Base-by-base conservation (phyloP, 1,139 yeast genomes). In the Spathaspora sp. region DNA sequence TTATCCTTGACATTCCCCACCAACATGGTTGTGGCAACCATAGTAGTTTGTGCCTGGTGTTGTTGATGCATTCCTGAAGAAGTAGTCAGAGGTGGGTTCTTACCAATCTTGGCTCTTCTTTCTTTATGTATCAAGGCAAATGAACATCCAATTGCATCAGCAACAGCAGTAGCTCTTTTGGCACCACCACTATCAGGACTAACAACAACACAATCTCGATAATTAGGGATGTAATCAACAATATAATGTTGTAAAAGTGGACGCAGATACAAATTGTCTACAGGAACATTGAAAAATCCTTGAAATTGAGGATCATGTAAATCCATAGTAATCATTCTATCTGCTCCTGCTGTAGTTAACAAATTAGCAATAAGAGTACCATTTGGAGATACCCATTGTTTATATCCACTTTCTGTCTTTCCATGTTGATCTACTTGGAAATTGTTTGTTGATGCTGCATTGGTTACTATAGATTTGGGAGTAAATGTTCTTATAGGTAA, bases 121-220 rank as follows among this genome's bases (percentile, higher is more conserved):
- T 95, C 99, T 67, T 95, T 95, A 69, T 95, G 98, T 56, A 95
- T 90, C 63, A 95, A 75, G 0, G 99, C 99, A 73, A 95, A 91
- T 29, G 91, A 80, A 72, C 95, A 81, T 17, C 90, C 93, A 50
- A 95, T 71, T 0, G 88, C 81, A 67, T 93, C 99, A 2, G 99
- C 99, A 52, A 93, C 80, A 1, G 93, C 85, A 1, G 97, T 88
- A 29, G 99, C 98, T 53, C 98, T 75, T 64, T 93, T 93, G 43
- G 98, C 98, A 51, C 98, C 99, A 60, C 98, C 98, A 43, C 97
- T 91, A 67, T 91, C 97, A 0, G 97, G 97, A 1, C 96, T 88
- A 26, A 91, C 97, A 55, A 91, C 82, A 10, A 90, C 95, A 47
- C 90, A 86, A 34, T 89, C 85, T 52, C 80, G 80, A 63, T 82